Evolutionary conservation across 2,329 filamentous ascomycete species (phyloP), one percentile per base, ranked within the genome.

Genomic region (Lecanicillium sp.): DNA sequence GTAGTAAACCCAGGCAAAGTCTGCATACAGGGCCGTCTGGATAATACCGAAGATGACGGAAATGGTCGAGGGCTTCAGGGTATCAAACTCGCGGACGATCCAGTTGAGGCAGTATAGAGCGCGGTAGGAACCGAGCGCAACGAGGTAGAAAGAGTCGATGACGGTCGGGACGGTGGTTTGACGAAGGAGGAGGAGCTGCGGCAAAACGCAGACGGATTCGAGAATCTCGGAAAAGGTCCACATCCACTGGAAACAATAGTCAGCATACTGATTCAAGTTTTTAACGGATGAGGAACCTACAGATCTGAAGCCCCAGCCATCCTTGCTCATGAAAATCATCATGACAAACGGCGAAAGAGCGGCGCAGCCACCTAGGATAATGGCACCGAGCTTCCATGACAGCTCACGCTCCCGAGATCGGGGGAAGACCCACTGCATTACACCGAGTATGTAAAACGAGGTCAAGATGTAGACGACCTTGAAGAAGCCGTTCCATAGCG

Each of bases 1-100:
- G 71, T 87, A 96, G 73, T 97, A 97, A 1, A 97, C 90, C 90
- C 90, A 96, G 29, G 89, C 90, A 63, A 97, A 97, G 67, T 97
- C 91, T 57, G 90, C 64, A 66, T 96, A 96, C 36, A 96, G 79
- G 1, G 86, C 83, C 0, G 90, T 96, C 70, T 97, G 91, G 21
- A 97, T 73, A 51, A 94, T 71, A 48, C 91, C 91, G 60, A 95
- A 96, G 52, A 94, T 79, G 62, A 93, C 80, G 7, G 87, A 84
- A 9, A 91, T 79, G 3, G 81, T 75, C 57, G 90, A 84, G 52
- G 83, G 81, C 53, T 74, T 70, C 35, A 70, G 64, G 57, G 80
- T 77, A 58, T 86, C 81, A 19, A 80, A 67, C 50, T 74, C 76
- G 26, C 87, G 81, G 52, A 79, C 70, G 56, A 96, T 84, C 91